These are phyloP conservation scores for Sequoia sempervirens DNA, from an alignment of 75 land plant genomes.

Conservation along the genomic window DNA sequence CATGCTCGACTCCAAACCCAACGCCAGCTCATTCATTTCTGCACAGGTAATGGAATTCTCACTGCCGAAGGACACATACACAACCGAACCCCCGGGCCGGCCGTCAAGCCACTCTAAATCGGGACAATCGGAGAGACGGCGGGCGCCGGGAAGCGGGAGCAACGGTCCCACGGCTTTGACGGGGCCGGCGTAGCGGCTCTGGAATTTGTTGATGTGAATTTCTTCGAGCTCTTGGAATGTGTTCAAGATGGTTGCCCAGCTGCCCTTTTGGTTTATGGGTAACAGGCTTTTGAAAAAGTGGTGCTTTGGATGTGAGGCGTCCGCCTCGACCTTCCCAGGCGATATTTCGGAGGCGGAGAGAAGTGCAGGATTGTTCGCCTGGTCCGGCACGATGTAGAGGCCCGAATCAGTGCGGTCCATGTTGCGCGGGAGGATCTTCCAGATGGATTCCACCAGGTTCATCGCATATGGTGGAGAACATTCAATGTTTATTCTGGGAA, in stretches of 20 bases:
- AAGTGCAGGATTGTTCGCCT: background rate
- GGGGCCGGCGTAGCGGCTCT: background rate
- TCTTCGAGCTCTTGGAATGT: background rate
- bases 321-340: background rate
- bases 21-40: background rate
- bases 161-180: background rate
- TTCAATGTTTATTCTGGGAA: slow-evolving; percentile 2
- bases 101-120: background rate
- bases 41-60: background rate
- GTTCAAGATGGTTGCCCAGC: background rate
- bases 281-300: background rate
- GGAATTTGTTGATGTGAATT: background rate
- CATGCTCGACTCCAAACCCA: background rate
- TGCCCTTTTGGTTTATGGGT: background rate
- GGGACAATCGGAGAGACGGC: background rate
- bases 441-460: background rate
- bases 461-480: too few relatives aligned
- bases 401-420: background rate
- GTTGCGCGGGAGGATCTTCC: background rate
- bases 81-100: background rate
- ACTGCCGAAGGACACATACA: background rate
- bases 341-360: background rate
- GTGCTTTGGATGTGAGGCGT: background rate
- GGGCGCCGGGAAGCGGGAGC: background rate
- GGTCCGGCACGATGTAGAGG: background rate